Conservation (phyloP, 768 basidiomycete species). For the Solioccasus polychromus region DNA sequence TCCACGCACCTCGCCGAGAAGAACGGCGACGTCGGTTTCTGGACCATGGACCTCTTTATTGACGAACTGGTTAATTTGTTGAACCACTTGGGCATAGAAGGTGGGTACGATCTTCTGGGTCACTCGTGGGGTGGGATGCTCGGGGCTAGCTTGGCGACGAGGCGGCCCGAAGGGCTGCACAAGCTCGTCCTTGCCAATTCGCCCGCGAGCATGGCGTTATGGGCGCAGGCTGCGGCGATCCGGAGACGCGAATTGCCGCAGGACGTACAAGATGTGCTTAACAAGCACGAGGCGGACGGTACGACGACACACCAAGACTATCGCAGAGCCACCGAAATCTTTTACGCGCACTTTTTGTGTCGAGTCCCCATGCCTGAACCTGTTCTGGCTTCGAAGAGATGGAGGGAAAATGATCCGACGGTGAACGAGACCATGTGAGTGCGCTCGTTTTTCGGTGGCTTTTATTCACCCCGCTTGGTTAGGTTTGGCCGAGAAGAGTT, state of each 20-base stretch:
- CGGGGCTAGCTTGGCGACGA: constrained; percentile 31
- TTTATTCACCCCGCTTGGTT: not conserved
- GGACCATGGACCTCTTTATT: constrained; percentile 49
- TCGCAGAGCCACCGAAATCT: constrained; percentile 38
- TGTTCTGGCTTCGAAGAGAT: constrained; percentile 31
- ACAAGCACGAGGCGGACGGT: constrained; percentile 44
- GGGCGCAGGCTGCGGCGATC: constrained; percentile 32
- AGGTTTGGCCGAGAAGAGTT: constrained; percentile 43
- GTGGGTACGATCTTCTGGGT: constrained; percentile 42
- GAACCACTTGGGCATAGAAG: constrained; percentile 41
- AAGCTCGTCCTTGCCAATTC: constrained; percentile 44
- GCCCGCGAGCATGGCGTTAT: constrained; percentile 45
- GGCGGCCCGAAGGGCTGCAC: constrained; percentile 44
- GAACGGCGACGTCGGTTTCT: constrained; percentile 40
- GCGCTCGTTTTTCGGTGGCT: not conserved
- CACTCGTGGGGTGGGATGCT: constrained; percentile 49
- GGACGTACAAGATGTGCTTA: constrained; percentile 36
- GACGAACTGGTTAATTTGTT: constrained; percentile 50
- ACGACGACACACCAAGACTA: constrained; percentile 46
- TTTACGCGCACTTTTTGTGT: constrained; percentile 44
- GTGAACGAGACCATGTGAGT: constrained; percentile 48
- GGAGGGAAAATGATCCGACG: constrained; percentile 43
- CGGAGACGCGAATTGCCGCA: constrained; percentile 39
- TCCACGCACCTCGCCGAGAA: constrained; percentile 56
- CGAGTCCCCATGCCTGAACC: constrained; percentile 43